Base-by-base conservation (phyloP, 2,329 filamentous ascomycete species). In the Exophiala sp. region DNA sequence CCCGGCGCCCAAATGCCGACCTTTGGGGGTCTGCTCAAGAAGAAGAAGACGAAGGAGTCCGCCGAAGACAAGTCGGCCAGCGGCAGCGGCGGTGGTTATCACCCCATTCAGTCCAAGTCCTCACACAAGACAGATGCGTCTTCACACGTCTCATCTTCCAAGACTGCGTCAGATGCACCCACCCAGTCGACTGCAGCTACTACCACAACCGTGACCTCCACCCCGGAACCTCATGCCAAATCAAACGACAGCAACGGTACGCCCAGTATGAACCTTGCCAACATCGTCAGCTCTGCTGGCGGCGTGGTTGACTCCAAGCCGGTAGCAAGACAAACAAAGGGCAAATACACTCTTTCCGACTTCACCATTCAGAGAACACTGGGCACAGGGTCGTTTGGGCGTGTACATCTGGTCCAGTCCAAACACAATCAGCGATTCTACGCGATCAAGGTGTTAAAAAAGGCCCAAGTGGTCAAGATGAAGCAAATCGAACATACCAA, bases 401-500 rank as follows among this genome's bases (percentile, higher is more conserved):
- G 93, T 60, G 93, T 98, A 38, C 93, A 98, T 67, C 76, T 98
- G 53, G 93, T 97, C 46, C 93, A 97, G 72, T 96, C 90, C 59
- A 93, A 90, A 70, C 93, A 98, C 73, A 98, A 98, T 70, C 87
- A 95, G 71, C 84, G 93, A 55, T 98, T 90, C 76, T 98, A 98
- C 72, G 93, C 93, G 39, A 85, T 98, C 71, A 98, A 98, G 74
- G 93, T 98, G 59, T 74, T 98, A 70, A 98, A 98, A 70, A 98
- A 98, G 78, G 84, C 84, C 42, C 93, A 98, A 72, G 91, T 98
- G 47, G 89, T 98, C 69, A 95, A 95, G 76, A 97, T 98, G 93
- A 98, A 98, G 80, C 93, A 98, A 71, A 89, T 98, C 53, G 93
- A 98, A 71, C 93, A 98, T 73, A 98, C 93, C 60, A 98, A 98